Evolutionary conservation across 345 rosid species (phyloP).

Genomic region (Orychophragmus violaceus): DNA sequence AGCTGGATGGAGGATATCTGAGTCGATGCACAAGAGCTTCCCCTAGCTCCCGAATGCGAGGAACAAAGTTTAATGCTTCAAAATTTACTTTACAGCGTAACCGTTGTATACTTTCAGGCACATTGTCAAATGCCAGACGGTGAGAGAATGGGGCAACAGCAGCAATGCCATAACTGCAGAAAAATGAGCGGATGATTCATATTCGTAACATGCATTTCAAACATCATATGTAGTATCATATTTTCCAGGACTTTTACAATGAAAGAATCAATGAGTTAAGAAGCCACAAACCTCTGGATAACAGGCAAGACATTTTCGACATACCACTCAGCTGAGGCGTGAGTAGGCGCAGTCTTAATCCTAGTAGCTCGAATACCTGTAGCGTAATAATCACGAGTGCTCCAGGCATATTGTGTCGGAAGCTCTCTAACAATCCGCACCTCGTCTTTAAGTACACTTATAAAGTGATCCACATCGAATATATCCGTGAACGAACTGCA

Average conservation of each 20-base stretch:
- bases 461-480: conserved; percentile 86
- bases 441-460: conserved; percentile 42
- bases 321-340: conserved; percentile 86
- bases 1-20: conserved; percentile 37
- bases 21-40: conserved; percentile 63
- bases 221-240: background rate
- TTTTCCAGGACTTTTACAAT: background rate
- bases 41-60: conserved; percentile 52
- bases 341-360: conserved; percentile 81
- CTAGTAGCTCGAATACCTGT: conserved; percentile 88
- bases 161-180: conserved; percentile 75
- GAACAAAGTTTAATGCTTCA: conserved; percentile 68
- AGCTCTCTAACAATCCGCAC: conserved; percentile 57
- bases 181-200: background rate
- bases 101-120: conserved; percentile 64
- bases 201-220: background rate
- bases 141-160: conserved; percentile 98
- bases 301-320: conserved; percentile 79
- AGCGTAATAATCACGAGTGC: conserved; percentile 89
- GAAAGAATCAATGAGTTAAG: background rate
- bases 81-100: conserved; percentile 96
- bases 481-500: conserved; percentile 69
- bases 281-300: conserved; percentile 70
- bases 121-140: conserved; percentile 75
- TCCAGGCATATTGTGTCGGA: conserved; percentile 67